These are phyloP conservation scores for Sphaerulina musiva DNA, from an alignment of 2,329 filamentous ascomycete genomes.

Conservation along the genomic window DNA sequence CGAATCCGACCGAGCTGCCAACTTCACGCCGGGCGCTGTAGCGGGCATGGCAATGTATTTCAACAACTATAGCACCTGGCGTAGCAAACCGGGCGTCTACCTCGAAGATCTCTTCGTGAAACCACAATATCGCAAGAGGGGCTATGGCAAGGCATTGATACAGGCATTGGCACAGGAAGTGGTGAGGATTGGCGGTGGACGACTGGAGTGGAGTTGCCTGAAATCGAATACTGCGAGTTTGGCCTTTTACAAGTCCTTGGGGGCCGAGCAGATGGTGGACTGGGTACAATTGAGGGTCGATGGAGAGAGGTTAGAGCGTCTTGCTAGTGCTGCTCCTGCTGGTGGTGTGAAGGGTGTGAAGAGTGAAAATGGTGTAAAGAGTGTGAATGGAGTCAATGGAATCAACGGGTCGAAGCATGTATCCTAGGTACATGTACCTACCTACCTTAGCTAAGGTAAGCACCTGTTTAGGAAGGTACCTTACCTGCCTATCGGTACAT, in stretches of 20 bases:
- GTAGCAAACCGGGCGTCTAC: slow-evolving; percentile 78
- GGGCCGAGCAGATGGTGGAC: slow-evolving; percentile 60
- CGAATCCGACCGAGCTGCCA: not conserved
- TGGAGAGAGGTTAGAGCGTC: slow-evolving; percentile 54
- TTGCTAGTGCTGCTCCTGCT: slow-evolving; percentile 37
- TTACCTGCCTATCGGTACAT: no score
- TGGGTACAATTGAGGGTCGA: slow-evolving; percentile 74
- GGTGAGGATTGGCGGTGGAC: slow-evolving; percentile 60
- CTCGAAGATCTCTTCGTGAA: slow-evolving; percentile 89
- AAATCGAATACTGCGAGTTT: slow-evolving; percentile 92
- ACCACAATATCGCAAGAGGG: slow-evolving; percentile 61
- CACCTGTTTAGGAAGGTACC: no score
- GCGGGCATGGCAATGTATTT: slow-evolving; percentile 87
- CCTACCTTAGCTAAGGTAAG: no score
- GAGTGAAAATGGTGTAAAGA: no score
- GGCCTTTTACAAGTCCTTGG: slow-evolving; percentile 65
- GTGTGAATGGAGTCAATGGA: no score
- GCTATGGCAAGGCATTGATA: slow-evolving; percentile 73
- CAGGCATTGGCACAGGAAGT: slow-evolving; percentile 74
- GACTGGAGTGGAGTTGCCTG: slow-evolving; percentile 84
- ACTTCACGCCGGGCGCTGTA: slow-evolving; percentile 35
- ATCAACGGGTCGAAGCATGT: no score
- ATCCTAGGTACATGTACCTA: no score
- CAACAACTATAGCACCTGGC: slow-evolving; percentile 94
- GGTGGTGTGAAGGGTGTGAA: no score